A percentile compares a stretch with the other conserved stretches of the same genome.
Evolutionary conservation across 805 yeast species (phyloP).

Genomic region (Yarrowia yakushimensis): DNA sequence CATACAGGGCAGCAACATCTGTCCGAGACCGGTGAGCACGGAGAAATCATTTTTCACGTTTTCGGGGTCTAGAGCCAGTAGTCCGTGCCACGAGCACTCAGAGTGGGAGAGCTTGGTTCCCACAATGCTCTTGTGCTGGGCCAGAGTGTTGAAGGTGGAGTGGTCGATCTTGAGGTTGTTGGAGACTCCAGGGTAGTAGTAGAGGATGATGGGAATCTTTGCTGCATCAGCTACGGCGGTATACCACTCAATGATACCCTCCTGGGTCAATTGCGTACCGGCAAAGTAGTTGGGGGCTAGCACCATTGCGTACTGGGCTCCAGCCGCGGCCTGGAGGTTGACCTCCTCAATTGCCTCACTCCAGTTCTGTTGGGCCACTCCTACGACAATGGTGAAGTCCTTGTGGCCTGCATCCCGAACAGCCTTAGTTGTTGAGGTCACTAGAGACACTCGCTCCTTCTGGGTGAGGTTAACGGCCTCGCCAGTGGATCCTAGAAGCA

Average conservation of each 20-base stretch:
- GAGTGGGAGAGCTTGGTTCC: slow-evolving; percentile 54
- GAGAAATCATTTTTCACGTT: slow-evolving; percentile 43
- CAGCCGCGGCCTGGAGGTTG: slow-evolving; percentile 34
- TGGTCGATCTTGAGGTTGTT: slow-evolving; percentile 43
- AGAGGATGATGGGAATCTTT: slow-evolving; percentile 45
- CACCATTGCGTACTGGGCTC: slow-evolving; percentile 36
- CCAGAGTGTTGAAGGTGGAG: slow-evolving; percentile 42
- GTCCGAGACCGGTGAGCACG: slow-evolving; percentile 51
- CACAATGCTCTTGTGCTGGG: slow-evolving; percentile 46
- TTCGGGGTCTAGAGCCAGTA: slow-evolving; percentile 45
- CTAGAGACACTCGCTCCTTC: slow-evolving; percentile 41
- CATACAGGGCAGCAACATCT: slow-evolving; percentile 48
- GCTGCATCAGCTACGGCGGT: slow-evolving; percentile 45
- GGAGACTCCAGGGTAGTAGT: slow-evolving; percentile 51
- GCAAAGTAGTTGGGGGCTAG: slow-evolving; percentile 52
- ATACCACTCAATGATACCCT: slow-evolving; percentile 48
- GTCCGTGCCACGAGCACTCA: slow-evolving; percentile 47
- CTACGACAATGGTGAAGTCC: slow-evolving; percentile 46
- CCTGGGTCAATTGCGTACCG: slow-evolving; percentile 42
- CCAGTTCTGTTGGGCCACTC: slow-evolving; percentile 47
- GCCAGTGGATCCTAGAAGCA: slow-evolving; percentile 54
- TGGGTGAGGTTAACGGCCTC: slow-evolving; percentile 51
- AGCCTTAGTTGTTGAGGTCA: slow-evolving; percentile 36
- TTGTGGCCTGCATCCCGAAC: slow-evolving; percentile 41
- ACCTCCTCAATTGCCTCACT: slow-evolving; percentile 44